These are phyloP conservation scores for Aspergillus brasiliensis DNA, from an alignment of 2,329 filamentous ascomycete genomes.

Conservation along the genomic window DNA sequence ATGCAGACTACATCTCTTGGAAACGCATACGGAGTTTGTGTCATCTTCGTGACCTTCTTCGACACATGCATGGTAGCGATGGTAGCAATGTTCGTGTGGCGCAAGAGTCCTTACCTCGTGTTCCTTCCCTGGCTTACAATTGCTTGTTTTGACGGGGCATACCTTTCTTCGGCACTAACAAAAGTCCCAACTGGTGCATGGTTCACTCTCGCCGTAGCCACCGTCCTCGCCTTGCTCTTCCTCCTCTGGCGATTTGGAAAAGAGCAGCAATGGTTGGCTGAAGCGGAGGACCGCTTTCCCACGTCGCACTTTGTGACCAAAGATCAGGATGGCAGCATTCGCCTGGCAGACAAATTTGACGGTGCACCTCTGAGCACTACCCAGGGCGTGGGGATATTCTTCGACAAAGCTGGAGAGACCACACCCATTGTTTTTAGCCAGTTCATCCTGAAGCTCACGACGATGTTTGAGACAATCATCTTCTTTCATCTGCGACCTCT, in stretches of 20 bases:
- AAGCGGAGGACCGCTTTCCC: slow-evolving; percentile 61
- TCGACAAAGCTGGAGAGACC: slow-evolving; percentile 71
- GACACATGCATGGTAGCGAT: slow-evolving; percentile 74
- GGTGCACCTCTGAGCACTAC: slow-evolving; percentile 49
- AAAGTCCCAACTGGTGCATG: slow-evolving; percentile 77
- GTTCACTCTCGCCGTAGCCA: slow-evolving; percentile 71
- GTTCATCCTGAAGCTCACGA: slow-evolving; percentile 71
- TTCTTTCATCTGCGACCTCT: slow-evolving; percentile 74
- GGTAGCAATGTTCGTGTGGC: slow-evolving; percentile 73
- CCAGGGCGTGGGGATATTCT: slow-evolving; percentile 70
- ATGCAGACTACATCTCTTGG: slow-evolving; percentile 65
- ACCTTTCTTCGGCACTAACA: slow-evolving; percentile 67
- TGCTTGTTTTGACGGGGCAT: slow-evolving; percentile 60
- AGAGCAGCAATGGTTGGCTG: slow-evolving; percentile 73
- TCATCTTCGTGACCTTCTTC: slow-evolving; percentile 78
- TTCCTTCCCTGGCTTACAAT: slow-evolving; percentile 57
- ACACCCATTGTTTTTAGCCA: slow-evolving; percentile 70
- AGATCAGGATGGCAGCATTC: slow-evolving; percentile 3
- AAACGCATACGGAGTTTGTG: slow-evolving; percentile 76
- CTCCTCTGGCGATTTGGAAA: slow-evolving; percentile 79
- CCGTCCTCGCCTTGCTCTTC: slow-evolving; percentile 65
- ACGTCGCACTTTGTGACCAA: slow-evolving; percentile 35
- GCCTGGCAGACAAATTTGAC: slow-evolving; percentile 34
- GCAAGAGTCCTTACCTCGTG: slow-evolving; percentile 65
- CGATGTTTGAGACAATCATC: slow-evolving; percentile 67